Percentiles rank a stretch among this genome's conserved stretches.
Conservation (phyloP, 2,329 filamentous ascomycete species). For the Neofusicoccum laricinum region DNA sequence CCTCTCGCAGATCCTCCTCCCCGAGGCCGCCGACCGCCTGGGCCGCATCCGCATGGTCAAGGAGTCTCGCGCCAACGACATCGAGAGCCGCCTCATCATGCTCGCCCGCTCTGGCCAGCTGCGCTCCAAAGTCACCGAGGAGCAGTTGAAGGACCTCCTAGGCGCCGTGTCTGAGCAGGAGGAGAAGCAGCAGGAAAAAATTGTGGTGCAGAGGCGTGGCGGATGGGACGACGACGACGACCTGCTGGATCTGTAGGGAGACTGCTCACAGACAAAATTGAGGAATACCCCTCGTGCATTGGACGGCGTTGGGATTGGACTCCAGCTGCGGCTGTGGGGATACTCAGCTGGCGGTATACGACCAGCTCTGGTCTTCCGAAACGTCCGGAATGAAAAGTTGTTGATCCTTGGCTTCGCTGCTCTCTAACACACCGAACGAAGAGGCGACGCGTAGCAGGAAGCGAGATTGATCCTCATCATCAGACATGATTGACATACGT, state of each 20-base stretch:
- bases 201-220: slow-evolving; percentile 77
- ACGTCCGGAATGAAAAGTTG: slow-evolving; percentile 7
- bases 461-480: slow-evolving; percentile 7
- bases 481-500: not conserved
- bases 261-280: not conserved
- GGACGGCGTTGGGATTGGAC: slow-evolving; percentile 13
- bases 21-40: slow-evolving; percentile 87
- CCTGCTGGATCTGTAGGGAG: slow-evolving; percentile 32
- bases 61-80: slow-evolving; percentile 80
- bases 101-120: slow-evolving; percentile 86
- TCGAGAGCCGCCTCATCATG: slow-evolving; percentile 91
- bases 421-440: not conserved
- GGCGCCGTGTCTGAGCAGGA: slow-evolving; percentile 76
- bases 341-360: not conserved
- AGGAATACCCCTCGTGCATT: slow-evolving; percentile 11
- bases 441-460: not conserved
- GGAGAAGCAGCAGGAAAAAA: slow-evolving; percentile 67
- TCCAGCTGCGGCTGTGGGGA: not conserved
- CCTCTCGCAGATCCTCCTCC: slow-evolving; percentile 89
- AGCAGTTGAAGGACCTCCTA: slow-evolving; percentile 88
- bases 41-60: slow-evolving; percentile 95
- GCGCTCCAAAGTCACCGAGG: slow-evolving; percentile 81
- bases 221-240: slow-evolving; percentile 74
- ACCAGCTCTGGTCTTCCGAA: not conserved
- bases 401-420: not conserved